Base-by-base conservation (phyloP, 1,284 basidiomycete species). In the Puccinia polysora region DNA sequence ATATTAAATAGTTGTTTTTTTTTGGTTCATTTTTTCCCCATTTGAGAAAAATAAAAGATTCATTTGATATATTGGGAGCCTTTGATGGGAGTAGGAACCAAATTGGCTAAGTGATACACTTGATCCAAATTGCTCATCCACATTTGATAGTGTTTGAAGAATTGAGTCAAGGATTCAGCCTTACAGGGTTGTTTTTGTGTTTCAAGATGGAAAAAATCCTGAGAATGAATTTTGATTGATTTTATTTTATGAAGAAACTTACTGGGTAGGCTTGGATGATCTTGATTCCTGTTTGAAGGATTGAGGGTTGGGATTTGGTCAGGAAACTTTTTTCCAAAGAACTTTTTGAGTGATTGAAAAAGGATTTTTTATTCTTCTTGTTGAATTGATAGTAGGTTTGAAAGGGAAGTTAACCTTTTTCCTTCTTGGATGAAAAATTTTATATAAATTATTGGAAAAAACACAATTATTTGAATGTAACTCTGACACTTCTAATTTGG, bases 1-100 rank as follows among this genome's bases (percentile, higher is more conserved):
- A 85, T 45, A 84, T 74, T 4, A 82, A 77, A 20, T 81, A 82
- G 58, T 80, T 78, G n/a, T n/a, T n/a, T n/a, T 47, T 75, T 76
- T 34, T 81, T 65, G 0, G 80, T 81, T 67, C 81, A 81, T 34
- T 75, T 78, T 8, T 75, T 74, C 1, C 82, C 82, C 4, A 47
- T 71, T 30, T 71, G 68, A 15, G 28, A 23, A 56, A 56, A 71
- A 15, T 32, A 52, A 5, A 47, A 60, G n/a, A 63, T 50, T 4
- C 68, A 58, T 40, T 71, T 71, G 10, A 71, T 34, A 34, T 71
- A 56, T 0, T 36, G 20, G 8, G 32, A 32, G 2, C 28, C 49
- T 52, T 52, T 28, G 32, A 62, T 53, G 4, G 58, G 68, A 1
- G 15, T 34, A 10, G 68, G 68, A 5, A 71, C 45, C 4, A 58